phyloP scores from a whole-genome alignment of 1,139 yeast genomes.

The Blastobotrys illinoisensis region DNA sequence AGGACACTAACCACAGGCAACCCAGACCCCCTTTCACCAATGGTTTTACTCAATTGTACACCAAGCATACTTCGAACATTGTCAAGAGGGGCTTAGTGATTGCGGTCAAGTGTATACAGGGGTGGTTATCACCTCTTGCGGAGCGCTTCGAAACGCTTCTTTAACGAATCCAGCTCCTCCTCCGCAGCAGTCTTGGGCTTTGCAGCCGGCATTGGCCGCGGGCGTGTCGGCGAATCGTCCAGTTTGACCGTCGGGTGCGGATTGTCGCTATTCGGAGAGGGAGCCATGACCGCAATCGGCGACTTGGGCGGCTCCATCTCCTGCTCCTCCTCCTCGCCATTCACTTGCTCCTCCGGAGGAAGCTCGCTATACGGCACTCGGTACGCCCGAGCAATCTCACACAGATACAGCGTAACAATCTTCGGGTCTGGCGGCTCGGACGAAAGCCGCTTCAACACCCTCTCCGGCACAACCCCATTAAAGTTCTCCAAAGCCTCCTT shows the following conservation, averaged over 20 bases:
- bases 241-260: slow-evolving; percentile 34
- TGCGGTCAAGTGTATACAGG: too few species aligned
- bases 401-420: slow-evolving; percentile 63
- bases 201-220: slow-evolving; percentile 9
- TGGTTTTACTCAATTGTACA: too few species aligned
- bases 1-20: too few species aligned
- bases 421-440: slow-evolving; percentile 63
- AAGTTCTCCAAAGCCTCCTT: slow-evolving; percentile 57
- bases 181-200: slow-evolving; percentile 20
- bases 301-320: slow-evolving; percentile 31
- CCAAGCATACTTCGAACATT: too few species aligned
- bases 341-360: slow-evolving; percentile 27
- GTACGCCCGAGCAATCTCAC: slow-evolving; percentile 79
- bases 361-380: slow-evolving; percentile 58
- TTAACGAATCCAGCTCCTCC: slow-evolving; percentile 47
- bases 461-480: slow-evolving; percentile 54
- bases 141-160: slow-evolving; percentile 51
- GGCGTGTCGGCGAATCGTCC: slow-evolving; percentile 16
- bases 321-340: slow-evolving; percentile 17
- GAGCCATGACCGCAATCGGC: slow-evolving; percentile 44
- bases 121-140: slow-evolving; percentile 29
- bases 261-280: slow-evolving; percentile 44
- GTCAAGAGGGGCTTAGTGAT: too few species aligned
- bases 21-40: too few species aligned
- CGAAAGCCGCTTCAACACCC: slow-evolving; percentile 56